phyloP scores from a whole-genome alignment of 352 stramenopile genomes.

The Phytophthora capsici region DNA sequence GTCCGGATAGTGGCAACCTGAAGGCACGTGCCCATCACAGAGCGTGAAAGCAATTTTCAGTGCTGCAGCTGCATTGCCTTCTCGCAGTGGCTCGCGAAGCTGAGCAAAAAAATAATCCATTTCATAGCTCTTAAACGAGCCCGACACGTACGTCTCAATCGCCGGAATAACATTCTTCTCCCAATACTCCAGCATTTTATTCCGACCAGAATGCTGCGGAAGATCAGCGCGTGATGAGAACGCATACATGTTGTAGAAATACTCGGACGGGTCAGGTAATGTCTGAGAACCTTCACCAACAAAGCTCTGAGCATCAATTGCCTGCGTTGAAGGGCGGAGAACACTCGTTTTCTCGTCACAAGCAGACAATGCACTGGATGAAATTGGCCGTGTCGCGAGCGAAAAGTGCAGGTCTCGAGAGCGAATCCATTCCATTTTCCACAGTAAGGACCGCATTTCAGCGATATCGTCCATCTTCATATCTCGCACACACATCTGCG shows the following conservation, averaged over 20 bases:
- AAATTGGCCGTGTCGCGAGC: conserved; percentile 53
- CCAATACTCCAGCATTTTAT: conserved; percentile 87
- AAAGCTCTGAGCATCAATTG: conserved; percentile 20
- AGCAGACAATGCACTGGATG: conserved; percentile 38
- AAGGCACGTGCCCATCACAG: conserved; percentile 80
- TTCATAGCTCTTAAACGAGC: conserved; percentile 87
- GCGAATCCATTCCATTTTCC: conserved; percentile 57
- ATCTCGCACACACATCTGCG: conserved; percentile 57
- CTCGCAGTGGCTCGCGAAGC: conserved; percentile 71
- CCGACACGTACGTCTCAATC: conserved; percentile 81
- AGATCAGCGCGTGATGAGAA: conserved; percentile 68
- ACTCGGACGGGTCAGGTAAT: conserved; percentile 40
- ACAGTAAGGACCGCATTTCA: conserved; percentile 39
- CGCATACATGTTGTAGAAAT: conserved; percentile 77
- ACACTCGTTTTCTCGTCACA: conserved; percentile 42
- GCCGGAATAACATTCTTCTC: conserved; percentile 87
- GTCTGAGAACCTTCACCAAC: conserved; percentile 10
- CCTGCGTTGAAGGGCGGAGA: conserved; percentile 26
- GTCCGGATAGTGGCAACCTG: conserved; percentile 82
- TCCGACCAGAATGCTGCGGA: conserved; percentile 70
- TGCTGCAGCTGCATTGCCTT: conserved; percentile 76
- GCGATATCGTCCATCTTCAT: conserved; percentile 45
- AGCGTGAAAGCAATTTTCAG: conserved; percentile 84
- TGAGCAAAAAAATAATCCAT: conserved; percentile 91
- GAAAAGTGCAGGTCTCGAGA: conserved; percentile 49